Evolutionary conservation across 2,329 filamentous ascomycete genomes (phyloP).

Genomic region (Dactylellina leptospora): DNA sequence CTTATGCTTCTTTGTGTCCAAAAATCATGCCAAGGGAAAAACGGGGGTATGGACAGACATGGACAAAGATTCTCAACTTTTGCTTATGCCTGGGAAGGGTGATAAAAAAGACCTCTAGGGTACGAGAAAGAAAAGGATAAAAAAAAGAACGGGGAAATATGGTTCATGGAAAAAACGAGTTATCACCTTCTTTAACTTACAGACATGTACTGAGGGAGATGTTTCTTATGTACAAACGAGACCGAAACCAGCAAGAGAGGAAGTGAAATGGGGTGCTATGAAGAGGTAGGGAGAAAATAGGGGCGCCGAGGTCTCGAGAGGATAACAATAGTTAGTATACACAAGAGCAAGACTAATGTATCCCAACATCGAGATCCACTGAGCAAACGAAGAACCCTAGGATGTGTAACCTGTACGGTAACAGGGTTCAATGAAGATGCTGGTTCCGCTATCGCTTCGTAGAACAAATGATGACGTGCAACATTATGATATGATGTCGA

Average conservation of each 20-base stretch:
- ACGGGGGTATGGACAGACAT: not conserved
- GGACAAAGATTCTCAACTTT: too few relatives aligned
- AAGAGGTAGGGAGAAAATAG: not conserved
- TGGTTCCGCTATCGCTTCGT: not conserved
- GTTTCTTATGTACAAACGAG: constrained; percentile 53
- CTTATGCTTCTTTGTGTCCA: not conserved
- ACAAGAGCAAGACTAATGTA: constrained; percentile 15
- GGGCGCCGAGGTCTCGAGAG: too few relatives aligned
- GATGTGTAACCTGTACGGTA: not conserved
- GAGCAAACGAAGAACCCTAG: not conserved
- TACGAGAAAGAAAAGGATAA: not conserved
- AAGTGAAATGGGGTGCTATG: not conserved
- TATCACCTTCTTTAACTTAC: constrained; percentile 47
- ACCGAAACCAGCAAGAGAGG: constrained; percentile 16
- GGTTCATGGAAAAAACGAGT: constrained; percentile 7
- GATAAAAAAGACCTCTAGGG: not conserved
- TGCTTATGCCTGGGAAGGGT: not conserved
- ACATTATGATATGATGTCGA: not conserved
- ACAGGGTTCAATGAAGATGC: not conserved
- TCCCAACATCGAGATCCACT: constrained; percentile 1
- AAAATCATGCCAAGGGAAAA: not conserved
- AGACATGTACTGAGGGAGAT: constrained; percentile 38
- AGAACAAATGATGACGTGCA: not conserved
- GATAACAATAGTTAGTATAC: constrained; percentile 43
- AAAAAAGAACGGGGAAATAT: too few relatives aligned